These are phyloP conservation scores for Xanthoconium stramineum DNA, from an alignment of 768 basidiomycete genomes.

Conservation along the genomic window DNA sequence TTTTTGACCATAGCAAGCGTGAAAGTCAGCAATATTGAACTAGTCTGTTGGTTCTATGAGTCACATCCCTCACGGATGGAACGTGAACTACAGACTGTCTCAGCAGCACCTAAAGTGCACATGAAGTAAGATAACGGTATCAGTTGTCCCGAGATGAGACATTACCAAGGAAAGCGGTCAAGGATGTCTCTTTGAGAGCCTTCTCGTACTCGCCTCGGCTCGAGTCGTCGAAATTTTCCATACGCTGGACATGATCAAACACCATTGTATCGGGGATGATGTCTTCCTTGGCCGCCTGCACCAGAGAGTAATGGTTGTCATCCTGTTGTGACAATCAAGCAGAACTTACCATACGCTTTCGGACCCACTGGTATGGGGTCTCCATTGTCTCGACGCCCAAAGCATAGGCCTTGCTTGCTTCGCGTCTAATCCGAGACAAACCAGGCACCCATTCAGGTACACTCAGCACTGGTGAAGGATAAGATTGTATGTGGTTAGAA, in stretches of 20 bases:
- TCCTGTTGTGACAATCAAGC: background rate
- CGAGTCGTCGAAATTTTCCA: no score
- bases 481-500: background rate
- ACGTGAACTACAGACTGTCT: background rate
- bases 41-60: background rate
- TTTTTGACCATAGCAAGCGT: no score
- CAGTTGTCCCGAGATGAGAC: background rate
- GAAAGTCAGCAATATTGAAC: no score
- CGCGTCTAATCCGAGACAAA: background rate
- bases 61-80: background rate
- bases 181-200: background rate
- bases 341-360: background rate
- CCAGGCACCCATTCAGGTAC: background rate
- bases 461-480: background rate
- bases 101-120: background rate
- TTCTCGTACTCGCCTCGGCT: no score
- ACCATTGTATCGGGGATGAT: no score
- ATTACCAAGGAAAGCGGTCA: background rate
- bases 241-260: no score
- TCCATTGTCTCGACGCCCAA: background rate
- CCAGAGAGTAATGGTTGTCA: background rate
- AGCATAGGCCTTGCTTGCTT: background rate
- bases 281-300: no score
- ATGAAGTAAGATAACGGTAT: background rate
- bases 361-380: background rate